Evolutionary conservation across 805 yeast genomes (phyloP), one percentile per base, ranked within the genome.

Genomic region (Cyberlindnera maritima): DNA sequence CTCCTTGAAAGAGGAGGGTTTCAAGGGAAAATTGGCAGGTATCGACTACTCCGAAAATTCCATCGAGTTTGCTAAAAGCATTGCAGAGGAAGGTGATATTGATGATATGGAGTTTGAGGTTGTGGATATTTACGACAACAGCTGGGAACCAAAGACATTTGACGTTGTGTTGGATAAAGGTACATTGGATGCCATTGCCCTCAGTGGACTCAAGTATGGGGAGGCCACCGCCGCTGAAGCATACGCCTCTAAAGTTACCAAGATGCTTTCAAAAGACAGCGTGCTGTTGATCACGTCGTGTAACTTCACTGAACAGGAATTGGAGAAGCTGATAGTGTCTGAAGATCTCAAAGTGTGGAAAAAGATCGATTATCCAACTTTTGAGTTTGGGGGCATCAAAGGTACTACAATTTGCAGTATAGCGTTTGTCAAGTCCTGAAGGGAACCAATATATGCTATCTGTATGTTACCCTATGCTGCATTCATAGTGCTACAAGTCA

Each of bases 171-270:
- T 90, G 15, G 99, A 94, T 66, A 94, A 94, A 64, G 99, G 99
- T 9, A 94, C 99, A 0, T 68, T 94, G 19, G 99, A 94, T 68
- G 99, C 99, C 5, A 92, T 94, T 51, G 97, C 97, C 0, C 73
- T 94, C 38, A 88, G 88, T 63, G 85, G 84, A 19, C 55, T 70
- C 2, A 74, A 66, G 18, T 77, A 77, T 48, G 74, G 66, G 9
- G 68, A 67, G 12, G 68, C 71, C 47, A 73, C 77, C 15, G 75
- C 79, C 3, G 69, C 77, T 47, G 80, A 83, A 23, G 69, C 79
- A 14, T 92, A 94, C 58, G 81, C 90, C 0, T 53, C 55, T 0
- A 81, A 79, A 31, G 82, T 88, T 18, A 69, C 71, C 39, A 74
- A 75, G 46, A 55, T 88, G 43, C 67, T 94, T 65, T 73, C 74